Evolutionary conservation across 2,329 filamentous ascomycete species (phyloP).

Genomic region (Aspergillus sp.): DNA sequence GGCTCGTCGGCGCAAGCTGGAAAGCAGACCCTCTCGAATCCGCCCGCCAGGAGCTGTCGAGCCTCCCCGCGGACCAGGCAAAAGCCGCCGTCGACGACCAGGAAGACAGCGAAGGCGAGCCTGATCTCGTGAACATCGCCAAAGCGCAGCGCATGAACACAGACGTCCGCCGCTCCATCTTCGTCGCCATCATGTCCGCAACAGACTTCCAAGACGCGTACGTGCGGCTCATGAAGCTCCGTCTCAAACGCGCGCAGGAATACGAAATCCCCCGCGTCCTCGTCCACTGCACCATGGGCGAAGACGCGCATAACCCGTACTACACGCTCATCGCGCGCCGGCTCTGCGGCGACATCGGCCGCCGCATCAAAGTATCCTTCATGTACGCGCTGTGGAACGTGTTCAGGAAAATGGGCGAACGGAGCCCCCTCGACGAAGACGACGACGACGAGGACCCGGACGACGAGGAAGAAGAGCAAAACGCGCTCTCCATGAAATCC

Average conservation of each 20-base stretch:
- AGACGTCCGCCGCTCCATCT: slow-evolving; percentile 79
- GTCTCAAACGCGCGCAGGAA: slow-evolving; percentile 76
- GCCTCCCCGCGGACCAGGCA: slow-evolving; percentile 6
- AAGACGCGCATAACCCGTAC: slow-evolving; percentile 82
- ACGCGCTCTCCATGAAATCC: slow-evolving; percentile 44
- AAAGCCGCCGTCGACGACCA: slow-evolving; percentile 7
- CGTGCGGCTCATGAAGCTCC: slow-evolving; percentile 67
- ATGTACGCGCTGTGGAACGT: slow-evolving; percentile 80
- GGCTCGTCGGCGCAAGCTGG: slow-evolving; percentile 96
- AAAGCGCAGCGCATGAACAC: slow-evolving; percentile 79
- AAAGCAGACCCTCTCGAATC: slow-evolving; percentile 34
- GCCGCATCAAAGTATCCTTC: slow-evolving; percentile 71
- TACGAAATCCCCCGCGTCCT: slow-evolving; percentile 80
- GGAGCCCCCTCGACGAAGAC: slow-evolving; percentile 49
- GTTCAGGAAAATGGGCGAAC: slow-evolving; percentile 78
- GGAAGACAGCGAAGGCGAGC: slow-evolving; percentile 30
- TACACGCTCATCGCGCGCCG: slow-evolving; percentile 77
- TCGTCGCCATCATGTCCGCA: slow-evolving; percentile 79
- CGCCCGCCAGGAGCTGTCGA: slow-evolving; percentile 24
- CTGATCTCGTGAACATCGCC: slow-evolving; percentile 66
- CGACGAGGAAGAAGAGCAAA: slow-evolving; percentile 47
- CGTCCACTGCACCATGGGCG: slow-evolving; percentile 75
- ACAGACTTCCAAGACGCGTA: slow-evolving; percentile 77
- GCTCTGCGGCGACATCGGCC: slow-evolving; percentile 58
- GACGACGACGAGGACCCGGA: slow-evolving; percentile 50